phyloP scores from a whole-genome alignment of 2,329 filamentous ascomycete species.

The Clarireedia paspali region DNA sequence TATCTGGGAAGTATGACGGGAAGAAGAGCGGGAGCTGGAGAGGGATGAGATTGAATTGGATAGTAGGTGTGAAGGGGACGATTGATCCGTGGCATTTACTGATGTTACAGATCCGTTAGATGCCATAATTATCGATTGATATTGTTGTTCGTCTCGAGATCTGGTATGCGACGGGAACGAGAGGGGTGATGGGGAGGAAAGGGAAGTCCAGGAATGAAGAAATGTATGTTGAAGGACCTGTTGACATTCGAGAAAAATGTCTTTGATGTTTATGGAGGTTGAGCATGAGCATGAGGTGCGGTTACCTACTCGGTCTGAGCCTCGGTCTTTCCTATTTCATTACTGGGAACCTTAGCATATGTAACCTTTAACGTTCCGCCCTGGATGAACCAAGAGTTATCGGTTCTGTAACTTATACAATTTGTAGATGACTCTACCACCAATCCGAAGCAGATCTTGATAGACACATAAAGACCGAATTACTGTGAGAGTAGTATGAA shows the following conservation, averaged over 20 bases:
- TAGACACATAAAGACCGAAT: no score
- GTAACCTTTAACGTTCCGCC: no score
- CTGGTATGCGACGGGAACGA: neutral
- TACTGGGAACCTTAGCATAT: no score
- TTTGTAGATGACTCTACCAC: no score
- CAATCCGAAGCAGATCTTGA: no score
- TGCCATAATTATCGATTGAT: slow-evolving; percentile 17
- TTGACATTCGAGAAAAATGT: slow-evolving; percentile 3
- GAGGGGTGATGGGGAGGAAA: neutral
- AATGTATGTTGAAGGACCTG: neutral
- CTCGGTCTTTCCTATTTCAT: neutral
- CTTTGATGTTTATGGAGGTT: neutral
- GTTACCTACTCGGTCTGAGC: neutral
- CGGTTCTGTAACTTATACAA: no score
- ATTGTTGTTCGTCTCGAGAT: neutral
- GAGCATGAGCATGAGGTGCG: neutral
- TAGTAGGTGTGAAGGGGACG: slow-evolving; percentile 48
- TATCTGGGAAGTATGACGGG: slow-evolving; percentile 62
- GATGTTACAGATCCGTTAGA: slow-evolving; percentile 22
- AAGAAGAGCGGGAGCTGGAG: slow-evolving; percentile 46
- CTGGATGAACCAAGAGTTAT: no score
- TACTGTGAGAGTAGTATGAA: no score
- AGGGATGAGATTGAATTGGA: slow-evolving; percentile 65
- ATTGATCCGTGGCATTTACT: slow-evolving; percentile 29
- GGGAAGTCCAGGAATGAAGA: slow-evolving; percentile 1